Base-by-base conservation (phyloP, 495 filamentous ascomycete genomes). In the Trichoderma asperelloides region DNA sequence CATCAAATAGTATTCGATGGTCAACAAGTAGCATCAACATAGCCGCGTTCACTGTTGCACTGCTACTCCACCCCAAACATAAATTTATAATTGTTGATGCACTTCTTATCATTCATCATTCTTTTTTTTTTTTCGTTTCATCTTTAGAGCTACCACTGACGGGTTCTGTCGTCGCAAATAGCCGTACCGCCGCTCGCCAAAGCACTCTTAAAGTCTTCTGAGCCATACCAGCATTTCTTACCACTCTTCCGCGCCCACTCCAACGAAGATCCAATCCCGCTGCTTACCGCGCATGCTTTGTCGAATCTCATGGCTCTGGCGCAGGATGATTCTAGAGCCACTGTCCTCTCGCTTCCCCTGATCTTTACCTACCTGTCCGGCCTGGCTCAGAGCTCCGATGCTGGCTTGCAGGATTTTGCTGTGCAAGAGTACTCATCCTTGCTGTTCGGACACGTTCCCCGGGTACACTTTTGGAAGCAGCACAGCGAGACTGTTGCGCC, bases 371-470 rank as follows among this genome's bases (percentile, higher is more conserved):
- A 96, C 78, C 86, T 98, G 47, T 88, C 91, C n/a, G 84, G 85
- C 47, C 80, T 92, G 57, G 88, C 90, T 65, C 91, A 91, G 78
- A 91, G 87, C 73, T 82, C 91, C 63, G 80, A 82, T 69, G 90
- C 90, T 66, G 92, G 91, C 23, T 83, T 97, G 25, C 95, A 98
- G 76, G 96, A 99, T 72, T 96, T 97, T 75, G 94, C 92, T 6
- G 92, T 98, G 12, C 89, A 93, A 74, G 86, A 91, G 74, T 95
- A 96, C 77, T 96, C 96, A 40, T 85, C 89, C 3, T 80, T 98
- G n/a, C 79, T 98, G 23, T 87, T 92, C 62, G 91, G 85, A 30
- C 84, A 80, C 65, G 86, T 84, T 65, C 84, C 92, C n/a, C 83
- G 95, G 64, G 83, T 87, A 68, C 80, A 92, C 15, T 97, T 98